A percentile compares a stretch with the other conserved stretches of the same genome.
phyloP scores from a whole-genome alignment of 345 rosid genomes.

The Hypericum perforatum region DNA sequence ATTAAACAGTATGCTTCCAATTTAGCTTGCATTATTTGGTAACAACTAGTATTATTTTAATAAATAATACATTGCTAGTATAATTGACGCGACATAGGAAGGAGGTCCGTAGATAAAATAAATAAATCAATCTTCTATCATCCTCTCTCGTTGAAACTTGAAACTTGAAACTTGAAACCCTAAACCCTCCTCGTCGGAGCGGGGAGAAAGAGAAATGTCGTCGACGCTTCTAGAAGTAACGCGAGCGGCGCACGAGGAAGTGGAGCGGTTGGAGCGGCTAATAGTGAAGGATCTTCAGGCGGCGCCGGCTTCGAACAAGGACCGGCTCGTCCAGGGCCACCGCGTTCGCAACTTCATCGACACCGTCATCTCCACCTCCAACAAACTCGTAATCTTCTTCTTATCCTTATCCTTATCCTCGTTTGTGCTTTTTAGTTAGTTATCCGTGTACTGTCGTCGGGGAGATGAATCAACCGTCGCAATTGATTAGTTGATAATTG shows the following conservation, averaged over 20 bases:
- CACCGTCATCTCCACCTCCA: slow-evolving; percentile 42
- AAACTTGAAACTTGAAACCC: too few species aligned
- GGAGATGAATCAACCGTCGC: neutral
- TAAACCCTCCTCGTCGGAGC: neutral
- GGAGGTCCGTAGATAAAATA: too few species aligned
- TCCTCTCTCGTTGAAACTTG: too few species aligned
- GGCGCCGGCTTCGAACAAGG: slow-evolving; percentile 56
- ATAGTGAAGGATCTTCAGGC: slow-evolving; percentile 84
- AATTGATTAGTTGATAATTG: neutral
- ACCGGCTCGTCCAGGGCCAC: slow-evolving; percentile 78
- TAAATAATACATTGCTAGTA: too few species aligned
- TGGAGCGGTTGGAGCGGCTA: slow-evolving; percentile 76
- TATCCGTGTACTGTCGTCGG: neutral
- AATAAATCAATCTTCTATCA: too few species aligned
- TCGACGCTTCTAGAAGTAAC: slow-evolving; percentile 86
- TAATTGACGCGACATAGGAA: too few species aligned
- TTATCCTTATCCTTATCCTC: neutral
- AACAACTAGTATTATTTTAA: too few species aligned
- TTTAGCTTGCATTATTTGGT: too few species aligned
- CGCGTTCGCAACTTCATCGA: slow-evolving; percentile 83
- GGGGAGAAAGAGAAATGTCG: slow-evolving; percentile 53
- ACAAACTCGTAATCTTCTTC: slow-evolving; percentile 57
- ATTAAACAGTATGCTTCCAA: too few species aligned
- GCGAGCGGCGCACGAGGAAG: slow-evolving; percentile 81
- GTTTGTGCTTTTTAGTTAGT: neutral